Conservation (phyloP, 306 rosid genomes). For the Sphenostylis stenocarpa region DNA sequence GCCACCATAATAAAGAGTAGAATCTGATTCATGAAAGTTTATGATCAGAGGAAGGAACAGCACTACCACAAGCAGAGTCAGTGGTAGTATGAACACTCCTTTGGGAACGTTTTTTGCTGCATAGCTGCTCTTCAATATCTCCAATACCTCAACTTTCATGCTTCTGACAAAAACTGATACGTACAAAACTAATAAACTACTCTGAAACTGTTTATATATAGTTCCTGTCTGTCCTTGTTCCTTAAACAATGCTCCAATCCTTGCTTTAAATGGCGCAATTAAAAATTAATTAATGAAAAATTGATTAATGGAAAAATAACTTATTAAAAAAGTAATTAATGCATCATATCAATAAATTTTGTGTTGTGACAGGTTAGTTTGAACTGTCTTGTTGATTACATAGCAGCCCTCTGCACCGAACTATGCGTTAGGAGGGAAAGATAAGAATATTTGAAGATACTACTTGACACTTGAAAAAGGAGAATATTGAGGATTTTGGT, state of each 20-base stretch:
- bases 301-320: background rate
- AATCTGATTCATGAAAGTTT: conserved; percentile 30
- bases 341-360: background rate
- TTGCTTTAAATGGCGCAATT: background rate
- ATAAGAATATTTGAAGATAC: background rate
- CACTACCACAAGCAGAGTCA: conserved; percentile 20
- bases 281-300: background rate
- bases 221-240: background rate
- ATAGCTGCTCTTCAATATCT: conserved; percentile 32
- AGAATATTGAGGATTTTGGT: background rate
- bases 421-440: background rate
- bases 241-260: background rate
- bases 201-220: background rate
- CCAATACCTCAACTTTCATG: conserved; percentile 29
- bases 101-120: conserved; percentile 30
- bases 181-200: background rate
- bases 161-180: background rate
- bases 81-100: conserved; percentile 15
- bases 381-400: background rate
- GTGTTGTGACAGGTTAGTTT: background rate
- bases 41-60: conserved; percentile 41
- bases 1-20: background rate
- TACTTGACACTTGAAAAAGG: background rate
- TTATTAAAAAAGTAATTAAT: background rate
- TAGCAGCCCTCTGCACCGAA: background rate